phyloP scores from a whole-genome alignment of 495 filamentous ascomycete genomes.

The Aspergillus bertholletiae region DNA sequence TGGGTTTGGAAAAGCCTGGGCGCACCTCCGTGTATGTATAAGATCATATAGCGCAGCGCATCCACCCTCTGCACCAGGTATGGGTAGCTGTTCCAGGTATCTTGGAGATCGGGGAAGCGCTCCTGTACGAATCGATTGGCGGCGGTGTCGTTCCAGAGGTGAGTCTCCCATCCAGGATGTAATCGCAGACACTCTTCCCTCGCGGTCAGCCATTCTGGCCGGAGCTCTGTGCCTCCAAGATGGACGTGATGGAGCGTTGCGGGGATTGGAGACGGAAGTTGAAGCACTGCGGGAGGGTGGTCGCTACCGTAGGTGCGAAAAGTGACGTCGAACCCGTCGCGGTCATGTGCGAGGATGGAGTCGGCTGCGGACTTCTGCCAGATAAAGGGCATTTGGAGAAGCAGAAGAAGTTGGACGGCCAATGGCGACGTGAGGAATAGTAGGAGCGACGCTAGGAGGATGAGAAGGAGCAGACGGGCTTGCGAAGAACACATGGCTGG shows the following conservation, averaged over 20 bases:
- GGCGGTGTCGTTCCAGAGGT: conserved; percentile 3
- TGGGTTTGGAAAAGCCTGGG: too few relatives aligned
- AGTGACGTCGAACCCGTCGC: conserved; percentile 7
- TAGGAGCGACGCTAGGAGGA: neutral
- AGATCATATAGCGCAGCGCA: conserved; percentile 9
- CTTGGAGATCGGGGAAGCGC: neutral
- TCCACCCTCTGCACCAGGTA: conserved; percentile 11
- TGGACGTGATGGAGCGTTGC: conserved; percentile 7
- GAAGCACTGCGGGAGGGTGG: neutral
- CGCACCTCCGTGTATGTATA: conserved; percentile 9
- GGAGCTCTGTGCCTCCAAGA: neutral
- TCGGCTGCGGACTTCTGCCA: neutral
- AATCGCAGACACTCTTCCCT: conserved; percentile 2
- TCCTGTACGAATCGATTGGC: conserved; percentile 4
- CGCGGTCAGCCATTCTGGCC: neutral
- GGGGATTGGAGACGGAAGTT: neutral
- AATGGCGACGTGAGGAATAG: neutral
- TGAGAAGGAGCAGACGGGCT: neutral
- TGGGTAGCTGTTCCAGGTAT: conserved; percentile 7
- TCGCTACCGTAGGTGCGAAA: conserved; percentile 2
- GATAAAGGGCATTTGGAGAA: conserved; percentile 7
- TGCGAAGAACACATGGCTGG: neutral
- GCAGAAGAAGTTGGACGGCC: neutral
- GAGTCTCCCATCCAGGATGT: conserved; percentile 3
- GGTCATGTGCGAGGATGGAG: conserved; percentile 1